phyloP scores from a whole-genome alignment of 2,329 filamentous ascomycete species.

The Neopestalotiopsis sp. region DNA sequence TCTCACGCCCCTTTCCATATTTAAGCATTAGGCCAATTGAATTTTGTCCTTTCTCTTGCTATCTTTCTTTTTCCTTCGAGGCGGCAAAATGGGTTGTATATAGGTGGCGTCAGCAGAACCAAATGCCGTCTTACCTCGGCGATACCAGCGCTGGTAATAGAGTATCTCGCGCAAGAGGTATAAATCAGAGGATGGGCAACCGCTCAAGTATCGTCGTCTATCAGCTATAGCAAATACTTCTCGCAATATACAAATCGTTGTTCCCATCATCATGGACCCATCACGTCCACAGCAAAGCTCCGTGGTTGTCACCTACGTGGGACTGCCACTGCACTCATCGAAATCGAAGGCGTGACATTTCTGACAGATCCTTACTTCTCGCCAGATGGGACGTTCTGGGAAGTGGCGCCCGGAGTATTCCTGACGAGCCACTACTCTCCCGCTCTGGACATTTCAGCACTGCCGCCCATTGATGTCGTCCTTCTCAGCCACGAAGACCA shows the following conservation, averaged over 20 bases:
- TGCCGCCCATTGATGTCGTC: slow-evolving; percentile 53
- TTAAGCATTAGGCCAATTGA: too few relatives aligned
- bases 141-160: background rate
- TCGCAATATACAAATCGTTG: too few relatives aligned
- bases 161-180: background rate
- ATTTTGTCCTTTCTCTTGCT: too few relatives aligned
- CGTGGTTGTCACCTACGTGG: slow-evolving; percentile 48
- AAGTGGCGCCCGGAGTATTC: slow-evolving; percentile 26
- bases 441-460: slow-evolving; percentile 39
- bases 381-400: slow-evolving; percentile 40
- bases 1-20: too few relatives aligned
- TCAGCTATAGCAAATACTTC: too few relatives aligned
- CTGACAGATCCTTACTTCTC: slow-evolving; percentile 54
- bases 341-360: slow-evolving; percentile 46
- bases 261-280: too few relatives aligned
- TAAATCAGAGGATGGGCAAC: background rate
- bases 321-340: slow-evolving; percentile 53
- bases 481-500: slow-evolving; percentile 57
- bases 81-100: too few relatives aligned
- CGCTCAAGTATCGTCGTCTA: too few relatives aligned
- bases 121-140: slow-evolving; percentile 3
- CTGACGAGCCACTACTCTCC: slow-evolving; percentile 40
- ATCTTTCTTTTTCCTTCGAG: too few relatives aligned
- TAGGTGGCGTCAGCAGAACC: background rate
- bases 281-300: background rate